These are phyloP conservation scores for Heterotrichella gracilis DNA, from an alignment of 352 stramenopile genomes.

Conservation along the genomic window DNA sequence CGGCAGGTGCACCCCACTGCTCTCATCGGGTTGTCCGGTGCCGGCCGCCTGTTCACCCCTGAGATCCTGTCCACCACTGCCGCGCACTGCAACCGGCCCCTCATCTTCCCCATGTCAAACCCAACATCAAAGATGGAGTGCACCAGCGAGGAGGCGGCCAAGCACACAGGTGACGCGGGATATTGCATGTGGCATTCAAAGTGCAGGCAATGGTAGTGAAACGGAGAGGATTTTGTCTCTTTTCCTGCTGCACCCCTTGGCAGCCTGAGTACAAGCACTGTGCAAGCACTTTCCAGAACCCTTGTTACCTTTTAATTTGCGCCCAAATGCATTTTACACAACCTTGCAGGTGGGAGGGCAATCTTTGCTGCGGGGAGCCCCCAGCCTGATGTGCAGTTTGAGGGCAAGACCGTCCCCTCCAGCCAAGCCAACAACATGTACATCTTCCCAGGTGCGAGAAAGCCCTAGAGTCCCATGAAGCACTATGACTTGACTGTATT, in stretches of 20 bases:
- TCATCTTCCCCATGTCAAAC: slow-evolving; percentile 82
- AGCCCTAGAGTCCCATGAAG: no score
- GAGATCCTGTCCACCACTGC: slow-evolving; percentile 50
- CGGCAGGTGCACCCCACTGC: slow-evolving; percentile 58
- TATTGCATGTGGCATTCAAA: no score
- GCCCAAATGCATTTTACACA: no score
- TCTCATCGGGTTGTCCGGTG: slow-evolving; percentile 52
- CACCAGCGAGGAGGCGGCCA: slow-evolving; percentile 64
- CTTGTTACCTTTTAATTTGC: no score
- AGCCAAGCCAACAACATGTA: slow-evolving; percentile 74
- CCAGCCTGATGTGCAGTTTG: no score
- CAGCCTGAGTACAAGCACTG: no score
- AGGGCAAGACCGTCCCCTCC: slow-evolving; percentile 38
- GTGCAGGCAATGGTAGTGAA: no score
- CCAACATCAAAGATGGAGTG: slow-evolving; percentile 72
- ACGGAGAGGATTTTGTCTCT: no score
- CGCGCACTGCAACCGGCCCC: slow-evolving; percentile 41
- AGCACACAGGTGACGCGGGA: slow-evolving; percentile 71
- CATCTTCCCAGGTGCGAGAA: slow-evolving; percentile 75
- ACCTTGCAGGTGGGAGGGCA: no score
- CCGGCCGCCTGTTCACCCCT: slow-evolving; percentile 48
- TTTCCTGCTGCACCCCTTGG: no score
- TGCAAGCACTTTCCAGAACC: no score
- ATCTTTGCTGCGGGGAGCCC: slow-evolving; percentile 72
- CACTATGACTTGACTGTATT: no score